Evolutionary conservation across 2,329 filamentous ascomycete genomes (phyloP).

Genomic region (Pyrenophora tritici-repentis): DNA sequence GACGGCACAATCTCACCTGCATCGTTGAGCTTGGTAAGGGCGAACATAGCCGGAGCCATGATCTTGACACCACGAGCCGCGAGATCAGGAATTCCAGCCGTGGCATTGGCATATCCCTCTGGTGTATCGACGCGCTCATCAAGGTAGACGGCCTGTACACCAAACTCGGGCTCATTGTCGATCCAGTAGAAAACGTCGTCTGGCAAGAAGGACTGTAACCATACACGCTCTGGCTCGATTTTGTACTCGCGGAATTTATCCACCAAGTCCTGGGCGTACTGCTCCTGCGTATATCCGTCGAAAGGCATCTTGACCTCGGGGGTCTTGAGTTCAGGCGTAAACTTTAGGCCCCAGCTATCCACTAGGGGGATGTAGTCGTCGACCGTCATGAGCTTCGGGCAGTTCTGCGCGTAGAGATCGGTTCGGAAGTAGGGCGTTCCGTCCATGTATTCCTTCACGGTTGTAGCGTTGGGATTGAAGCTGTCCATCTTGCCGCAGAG

Average conservation of each 20-base stretch:
- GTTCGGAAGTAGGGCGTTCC: conserved; percentile 67
- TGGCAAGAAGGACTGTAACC: conserved; percentile 69
- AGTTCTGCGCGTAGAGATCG: conserved; percentile 65
- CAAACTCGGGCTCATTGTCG: conserved; percentile 64
- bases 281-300: conserved; percentile 66
- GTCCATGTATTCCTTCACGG: conserved; percentile 60
- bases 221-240: conserved; percentile 49
- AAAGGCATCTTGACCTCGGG: conserved; percentile 74
- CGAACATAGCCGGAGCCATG: conserved; percentile 66
- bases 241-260: conserved; percentile 47
- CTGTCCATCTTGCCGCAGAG: conserved; percentile 69
- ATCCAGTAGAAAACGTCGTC: conserved; percentile 71
- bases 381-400: conserved; percentile 65
- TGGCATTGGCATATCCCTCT: conserved; percentile 58
- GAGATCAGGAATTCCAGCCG: conserved; percentile 62
- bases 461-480: conserved; percentile 67
- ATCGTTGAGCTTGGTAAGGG: conserved; percentile 59
- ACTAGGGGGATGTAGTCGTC: conserved; percentile 66
- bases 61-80: conserved; percentile 64
- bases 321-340: conserved; percentile 60
- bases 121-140: conserved; percentile 62
- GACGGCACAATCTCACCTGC: conserved; percentile 65
- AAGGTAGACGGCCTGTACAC: conserved; percentile 66
- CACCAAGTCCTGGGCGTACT: conserved; percentile 67
- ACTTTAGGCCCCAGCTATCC: conserved; percentile 63